Conservation (phyloP, 2,329 filamentous ascomycete species). For the Exophiala aquamarina region DNA sequence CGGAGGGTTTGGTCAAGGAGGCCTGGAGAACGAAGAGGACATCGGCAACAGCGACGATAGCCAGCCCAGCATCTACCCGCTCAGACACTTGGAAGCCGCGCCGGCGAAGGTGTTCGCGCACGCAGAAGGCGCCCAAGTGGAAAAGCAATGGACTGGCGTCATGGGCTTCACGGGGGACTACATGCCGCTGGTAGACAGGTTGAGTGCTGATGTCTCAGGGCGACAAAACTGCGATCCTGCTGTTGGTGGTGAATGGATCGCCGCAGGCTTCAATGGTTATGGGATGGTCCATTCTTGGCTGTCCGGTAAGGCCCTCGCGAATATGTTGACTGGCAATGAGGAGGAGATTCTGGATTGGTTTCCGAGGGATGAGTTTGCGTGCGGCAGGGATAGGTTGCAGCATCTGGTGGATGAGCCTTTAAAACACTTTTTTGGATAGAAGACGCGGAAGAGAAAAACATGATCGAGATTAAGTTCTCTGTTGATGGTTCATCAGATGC, state of each 20-base stretch:
- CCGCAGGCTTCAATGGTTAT: conserved; percentile 31
- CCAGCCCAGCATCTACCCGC: conserved; percentile 25
- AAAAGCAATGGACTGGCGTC: conserved; percentile 24
- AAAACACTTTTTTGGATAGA: conserved; percentile 14
- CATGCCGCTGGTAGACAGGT: conserved; percentile 29
- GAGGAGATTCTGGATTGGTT: conserved; percentile 18
- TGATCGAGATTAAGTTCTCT: too few relatives aligned
- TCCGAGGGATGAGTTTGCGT: conserved; percentile 19
- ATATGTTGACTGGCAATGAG: conserved; percentile 24
- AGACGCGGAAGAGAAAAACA: too few relatives aligned
- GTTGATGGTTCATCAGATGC: too few relatives aligned
- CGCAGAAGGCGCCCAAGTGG: conserved; percentile 18
- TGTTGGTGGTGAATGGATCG: conserved; percentile 29
- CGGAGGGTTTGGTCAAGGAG: conserved; percentile 27
- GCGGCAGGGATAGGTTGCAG: conserved; percentile 14
- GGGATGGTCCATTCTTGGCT: conserved; percentile 34
- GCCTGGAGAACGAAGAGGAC: conserved; percentile 35
- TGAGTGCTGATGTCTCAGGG: conserved; percentile 9
- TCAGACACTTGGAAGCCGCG: conserved; percentile 17
- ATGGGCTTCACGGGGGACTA: conserved; percentile 32
- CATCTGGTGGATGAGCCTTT: conserved; percentile 15
- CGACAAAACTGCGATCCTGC: conserved; percentile 5
- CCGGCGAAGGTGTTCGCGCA: conserved; percentile 3
- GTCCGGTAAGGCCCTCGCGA: conserved; percentile 29
- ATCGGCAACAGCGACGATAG: conserved; percentile 37